Evolutionary conservation across 768 basidiomycete genomes (phyloP), one percentile per base, ranked within the genome.

Genomic region (Suillus decipiens): DNA sequence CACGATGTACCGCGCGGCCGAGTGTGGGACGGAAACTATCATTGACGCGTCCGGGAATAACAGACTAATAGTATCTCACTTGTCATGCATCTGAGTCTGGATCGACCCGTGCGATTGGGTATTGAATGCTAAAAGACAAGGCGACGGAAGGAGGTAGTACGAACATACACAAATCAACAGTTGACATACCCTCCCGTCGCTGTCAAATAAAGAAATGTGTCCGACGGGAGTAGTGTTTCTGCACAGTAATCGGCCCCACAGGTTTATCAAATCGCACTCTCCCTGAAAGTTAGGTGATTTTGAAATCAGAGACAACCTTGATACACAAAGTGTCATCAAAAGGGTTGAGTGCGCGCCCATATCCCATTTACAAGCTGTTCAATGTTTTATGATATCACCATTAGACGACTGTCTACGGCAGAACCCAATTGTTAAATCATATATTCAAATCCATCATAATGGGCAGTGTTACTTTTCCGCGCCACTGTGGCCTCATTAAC

Each of bases 11-110:
- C 39, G 39, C 28, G 39, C 39, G 56, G 54, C 19, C 37, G 39
- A 11, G 41, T 57, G 56, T 41, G 56, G 15, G 56, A 57, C 12
- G 24, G 2, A 56, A 56, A 56, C 55, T 24, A 56, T 39, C 17
- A 10, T 39, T 37, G 55, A 24, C 39, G 37, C 37, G 17, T 39
- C 37, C 56, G 37, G 17, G 39, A 57, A 28, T 37, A 41, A 39
- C 22, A 57, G 12, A 41, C 55, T 39, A 39, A 57, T 41, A 57
- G 56, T 28, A 24, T 39, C n/a, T 39, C 50, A 9, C 33, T 31
- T 53, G 51, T 22, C 36, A 8, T 8, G 34, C 12, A 24, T 39
- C 36, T 24, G 22, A 28, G 28, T 28, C 28, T 28, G n/a, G 36
- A 56, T 39, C 22, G 3, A 2, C 28, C 17, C 37, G 15, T 28